Percentiles rank a stretch among this genome's conserved stretches.
Conservation (phyloP, 2,329 filamentous ascomycete genomes). For the Achaetomium macrosporum region DNA sequence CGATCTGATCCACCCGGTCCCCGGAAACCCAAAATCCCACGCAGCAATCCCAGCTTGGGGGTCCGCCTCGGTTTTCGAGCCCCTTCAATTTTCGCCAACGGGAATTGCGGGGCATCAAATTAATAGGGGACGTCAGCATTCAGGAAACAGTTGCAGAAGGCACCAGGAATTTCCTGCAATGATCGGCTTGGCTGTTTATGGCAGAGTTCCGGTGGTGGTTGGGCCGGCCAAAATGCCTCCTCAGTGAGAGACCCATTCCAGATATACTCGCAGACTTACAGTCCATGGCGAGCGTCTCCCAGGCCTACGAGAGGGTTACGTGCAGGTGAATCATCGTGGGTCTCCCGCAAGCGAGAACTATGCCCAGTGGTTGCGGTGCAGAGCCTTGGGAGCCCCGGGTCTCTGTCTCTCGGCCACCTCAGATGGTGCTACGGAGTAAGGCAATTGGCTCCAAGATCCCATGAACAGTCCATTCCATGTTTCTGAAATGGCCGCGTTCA, state of each 20-base stretch:
- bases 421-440: slow-evolving; percentile 7
- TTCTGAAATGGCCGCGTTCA: slow-evolving; percentile 11
- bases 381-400: neutral
- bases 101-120: slow-evolving; percentile 10
- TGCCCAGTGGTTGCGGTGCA: slow-evolving; percentile 4
- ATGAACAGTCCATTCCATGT: slow-evolving; percentile 12
- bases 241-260: neutral
- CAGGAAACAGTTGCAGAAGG: neutral
- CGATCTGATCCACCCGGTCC: slow-evolving; percentile 11
- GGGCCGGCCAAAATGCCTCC: neutral
- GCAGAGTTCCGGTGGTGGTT: neutral
- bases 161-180: neutral
- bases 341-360: neutral
- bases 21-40: slow-evolving; percentile 5
- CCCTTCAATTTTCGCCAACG: slow-evolving; percentile 18
- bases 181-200: too few relatives aligned
- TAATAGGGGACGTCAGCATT: neutral
- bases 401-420: slow-evolving; percentile 1
- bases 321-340: slow-evolving; percentile 1
- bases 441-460: slow-evolving; percentile 6
- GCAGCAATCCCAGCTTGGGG: slow-evolving; percentile 3
- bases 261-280: neutral
- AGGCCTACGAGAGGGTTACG: neutral
- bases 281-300: neutral
- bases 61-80: slow-evolving; percentile 19